Conservation (phyloP, 2,329 filamentous ascomycete genomes). For the Daldinia sp. region DNA sequence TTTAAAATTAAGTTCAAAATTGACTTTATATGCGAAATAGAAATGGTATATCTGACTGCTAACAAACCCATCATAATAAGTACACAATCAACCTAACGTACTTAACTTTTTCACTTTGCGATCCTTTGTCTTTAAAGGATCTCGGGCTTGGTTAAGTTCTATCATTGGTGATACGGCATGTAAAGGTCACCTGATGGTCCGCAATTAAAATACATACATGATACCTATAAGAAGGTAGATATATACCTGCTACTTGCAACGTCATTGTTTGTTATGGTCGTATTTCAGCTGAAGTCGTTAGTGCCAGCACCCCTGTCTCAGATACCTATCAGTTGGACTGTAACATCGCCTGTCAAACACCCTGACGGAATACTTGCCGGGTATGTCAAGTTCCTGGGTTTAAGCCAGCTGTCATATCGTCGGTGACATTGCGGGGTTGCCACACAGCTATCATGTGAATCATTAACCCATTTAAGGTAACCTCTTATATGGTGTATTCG, state of each 20-base stretch:
- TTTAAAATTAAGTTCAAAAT: neutral
- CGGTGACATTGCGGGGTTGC: neutral
- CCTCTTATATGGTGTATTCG: neutral
- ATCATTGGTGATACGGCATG: neutral
- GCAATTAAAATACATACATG: slow-evolving; percentile 4
- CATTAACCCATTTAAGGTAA: neutral
- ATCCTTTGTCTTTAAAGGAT: neutral
- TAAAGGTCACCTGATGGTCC: neutral
- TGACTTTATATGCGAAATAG: too few species aligned
- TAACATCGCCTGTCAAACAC: neutral
- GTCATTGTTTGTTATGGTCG: slow-evolving; percentile 8
- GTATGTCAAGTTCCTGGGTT: neutral
- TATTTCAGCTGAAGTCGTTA: neutral
- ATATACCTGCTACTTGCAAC: neutral
- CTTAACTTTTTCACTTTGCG: neutral
- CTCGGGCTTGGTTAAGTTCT: neutral
- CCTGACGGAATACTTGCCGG: slow-evolving; percentile 1
- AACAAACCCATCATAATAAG: too few species aligned
- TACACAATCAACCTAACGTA: too few species aligned
- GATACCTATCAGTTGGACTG: neutral
- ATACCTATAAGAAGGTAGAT: too few species aligned
- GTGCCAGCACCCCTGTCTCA: neutral
- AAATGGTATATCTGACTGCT: too few species aligned
- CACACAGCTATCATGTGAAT: neutral
- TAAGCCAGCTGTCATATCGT: neutral